Evolutionary conservation across 768 basidiomycete species (phyloP).

Genomic region (Stropharia rugosoannulata): DNA sequence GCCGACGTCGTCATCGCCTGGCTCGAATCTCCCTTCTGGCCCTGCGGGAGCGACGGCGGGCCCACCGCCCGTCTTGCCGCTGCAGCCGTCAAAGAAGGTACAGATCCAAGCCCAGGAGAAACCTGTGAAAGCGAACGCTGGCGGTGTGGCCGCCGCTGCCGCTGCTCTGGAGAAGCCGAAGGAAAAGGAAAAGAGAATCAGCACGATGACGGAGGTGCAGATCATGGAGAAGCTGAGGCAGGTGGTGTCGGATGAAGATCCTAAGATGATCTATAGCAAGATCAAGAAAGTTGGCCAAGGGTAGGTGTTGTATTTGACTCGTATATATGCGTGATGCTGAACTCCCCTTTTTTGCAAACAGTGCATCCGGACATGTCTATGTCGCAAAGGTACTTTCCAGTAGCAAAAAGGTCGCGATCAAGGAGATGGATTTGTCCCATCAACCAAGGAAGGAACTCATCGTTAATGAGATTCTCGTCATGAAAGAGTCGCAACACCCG

Average conservation of each 20-base stretch:
- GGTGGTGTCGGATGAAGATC: constrained; percentile 86
- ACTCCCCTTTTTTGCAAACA: constrained; percentile 28
- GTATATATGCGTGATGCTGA: constrained; percentile 12
- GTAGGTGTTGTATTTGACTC: constrained; percentile 45
- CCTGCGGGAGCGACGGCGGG: constrained; percentile 51
- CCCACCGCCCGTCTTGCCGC: constrained; percentile 67
- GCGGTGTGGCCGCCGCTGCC: constrained; percentile 58
- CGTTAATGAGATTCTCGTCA: constrained; percentile 97
- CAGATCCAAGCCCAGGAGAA: constrained; percentile 55
- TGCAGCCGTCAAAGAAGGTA: constrained; percentile 76
- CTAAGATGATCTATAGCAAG: constrained; percentile 88
- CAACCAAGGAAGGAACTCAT: constrained; percentile 97
- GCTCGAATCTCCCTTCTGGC: constrained; percentile 42
- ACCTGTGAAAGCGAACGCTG: constrained; percentile 34
- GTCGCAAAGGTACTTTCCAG: constrained; percentile 88
- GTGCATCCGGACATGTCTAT: constrained; percentile 97
- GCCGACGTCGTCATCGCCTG: constrained; percentile 47
- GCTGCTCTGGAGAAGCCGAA: constrained; percentile 76
- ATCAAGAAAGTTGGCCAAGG: constrained; percentile 99
- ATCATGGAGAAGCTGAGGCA: constrained; percentile 96
- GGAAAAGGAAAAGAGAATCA: constrained; percentile 89
- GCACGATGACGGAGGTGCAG: constrained; percentile 95
- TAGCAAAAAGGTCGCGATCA: constrained; percentile 92
- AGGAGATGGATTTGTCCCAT: constrained; percentile 96
- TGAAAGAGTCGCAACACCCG: constrained; percentile 97